These are phyloP conservation scores for Cercis canadensis DNA, from an alignment of 306 rosid species.

Conservation along the genomic window DNA sequence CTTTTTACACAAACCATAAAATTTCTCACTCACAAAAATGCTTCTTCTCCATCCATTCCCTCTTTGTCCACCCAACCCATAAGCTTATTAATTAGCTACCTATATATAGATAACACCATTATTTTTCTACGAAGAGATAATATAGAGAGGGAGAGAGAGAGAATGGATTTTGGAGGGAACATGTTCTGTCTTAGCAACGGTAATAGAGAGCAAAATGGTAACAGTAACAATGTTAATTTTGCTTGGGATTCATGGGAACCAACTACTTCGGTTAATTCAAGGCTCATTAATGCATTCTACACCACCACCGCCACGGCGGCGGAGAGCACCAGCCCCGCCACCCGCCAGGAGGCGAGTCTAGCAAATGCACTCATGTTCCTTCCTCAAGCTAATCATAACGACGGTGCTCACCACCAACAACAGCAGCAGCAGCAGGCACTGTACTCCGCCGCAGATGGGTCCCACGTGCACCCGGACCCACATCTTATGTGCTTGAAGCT, in stretches of 20 bases:
- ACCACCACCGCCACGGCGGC: background rate
- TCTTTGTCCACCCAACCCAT: constrained; percentile 14
- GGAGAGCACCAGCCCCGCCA: constrained; percentile 2
- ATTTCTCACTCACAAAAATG: constrained; percentile 14
- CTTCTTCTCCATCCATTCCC: constrained; percentile 16
- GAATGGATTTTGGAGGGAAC: constrained; percentile 71
- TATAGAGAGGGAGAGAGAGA: background rate
- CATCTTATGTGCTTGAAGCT: constrained; percentile 85
- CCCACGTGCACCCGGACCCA: constrained; percentile 70
- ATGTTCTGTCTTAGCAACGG: constrained; percentile 52
- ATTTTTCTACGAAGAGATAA: too few relatives aligned
- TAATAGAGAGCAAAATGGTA: constrained; percentile 54
- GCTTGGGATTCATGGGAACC: constrained; percentile 68
- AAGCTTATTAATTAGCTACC: background rate
- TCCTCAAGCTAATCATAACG: constrained; percentile 16
- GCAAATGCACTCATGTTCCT: constrained; percentile 42
- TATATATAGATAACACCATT: background rate
- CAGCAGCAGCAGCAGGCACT: constrained; percentile 23
- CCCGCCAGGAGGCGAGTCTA: constrained; percentile 22
- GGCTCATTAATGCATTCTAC: constrained; percentile 33
- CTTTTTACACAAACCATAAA: constrained; percentile 35
- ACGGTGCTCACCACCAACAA: background rate
- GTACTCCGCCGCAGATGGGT: constrained; percentile 44
- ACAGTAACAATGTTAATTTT: constrained; percentile 26
- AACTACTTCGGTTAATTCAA: constrained; percentile 35